Evolutionary conservation across 495 filamentous ascomycete species (phyloP).

Genomic region (Friedmanniomyces endolithicus): DNA sequence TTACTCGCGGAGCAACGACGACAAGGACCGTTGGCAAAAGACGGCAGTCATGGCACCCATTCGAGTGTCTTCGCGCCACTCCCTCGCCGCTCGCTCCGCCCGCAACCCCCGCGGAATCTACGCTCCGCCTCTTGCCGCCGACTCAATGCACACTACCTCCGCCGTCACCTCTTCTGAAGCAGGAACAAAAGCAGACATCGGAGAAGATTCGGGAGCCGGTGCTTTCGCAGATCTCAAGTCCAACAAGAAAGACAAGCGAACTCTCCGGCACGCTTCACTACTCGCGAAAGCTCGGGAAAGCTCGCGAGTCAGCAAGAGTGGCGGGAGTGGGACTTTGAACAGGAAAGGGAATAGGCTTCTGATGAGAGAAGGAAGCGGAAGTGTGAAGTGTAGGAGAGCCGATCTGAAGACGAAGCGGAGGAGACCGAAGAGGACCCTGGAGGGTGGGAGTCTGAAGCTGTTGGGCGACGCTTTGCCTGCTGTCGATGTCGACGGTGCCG

Average conservation of each 20-base stretch:
- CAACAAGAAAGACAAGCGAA: constrained; percentile 13
- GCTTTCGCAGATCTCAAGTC: background rate
- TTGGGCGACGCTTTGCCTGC: constrained; percentile 10
- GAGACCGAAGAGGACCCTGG: constrained; percentile 8
- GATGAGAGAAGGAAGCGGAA: too few relatives aligned
- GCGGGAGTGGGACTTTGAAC: too few relatives aligned
- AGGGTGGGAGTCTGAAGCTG: background rate
- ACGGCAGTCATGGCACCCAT: background rate
- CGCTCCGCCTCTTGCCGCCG: background rate
- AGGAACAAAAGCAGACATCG: too few relatives aligned
- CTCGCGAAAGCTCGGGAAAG: background rate
- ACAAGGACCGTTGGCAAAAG: too few relatives aligned
- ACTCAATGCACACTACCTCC: background rate
- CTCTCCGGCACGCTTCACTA: background rate
- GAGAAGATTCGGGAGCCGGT: too few relatives aligned
- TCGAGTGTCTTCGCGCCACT: background rate
- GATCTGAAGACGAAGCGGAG: background rate
- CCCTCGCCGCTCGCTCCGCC: constrained; percentile 4
- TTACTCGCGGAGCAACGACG: too few relatives aligned
- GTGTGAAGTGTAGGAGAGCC: background rate
- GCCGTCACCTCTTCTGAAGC: background rate
- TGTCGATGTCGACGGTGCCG: background rate
- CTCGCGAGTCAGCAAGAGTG: background rate
- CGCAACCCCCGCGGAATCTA: constrained; percentile 1
- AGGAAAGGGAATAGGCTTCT: too few relatives aligned